Conservation (phyloP, 768 basidiomycete species). For the Lentinula edodes region DNA sequence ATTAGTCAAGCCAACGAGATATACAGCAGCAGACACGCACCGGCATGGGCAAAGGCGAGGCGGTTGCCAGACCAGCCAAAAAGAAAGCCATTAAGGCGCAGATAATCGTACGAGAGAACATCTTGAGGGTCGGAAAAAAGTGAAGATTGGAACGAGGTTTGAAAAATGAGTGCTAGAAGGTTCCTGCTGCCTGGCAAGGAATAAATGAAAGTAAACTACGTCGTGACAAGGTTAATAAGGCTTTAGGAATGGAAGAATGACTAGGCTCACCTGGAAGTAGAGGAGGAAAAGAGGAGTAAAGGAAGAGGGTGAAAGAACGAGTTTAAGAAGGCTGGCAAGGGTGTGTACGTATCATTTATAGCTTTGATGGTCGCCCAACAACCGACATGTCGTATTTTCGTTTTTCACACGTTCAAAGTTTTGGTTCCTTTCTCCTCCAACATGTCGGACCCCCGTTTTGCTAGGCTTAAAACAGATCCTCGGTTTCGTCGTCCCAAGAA, state of each 20-base stretch:
- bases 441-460: conserved; percentile 86
- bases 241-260: no score
- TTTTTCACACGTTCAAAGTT: not conserved
- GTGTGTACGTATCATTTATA: not conserved
- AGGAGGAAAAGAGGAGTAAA: conserved; percentile 10
- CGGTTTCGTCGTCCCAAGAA: conserved; percentile 85
- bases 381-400: not conserved
- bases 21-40: conserved; percentile 20
- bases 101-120: conserved; percentile 39
- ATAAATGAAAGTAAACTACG: conserved; percentile 17
- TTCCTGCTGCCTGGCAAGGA: conserved; percentile 9
- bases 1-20: conserved; percentile 13
- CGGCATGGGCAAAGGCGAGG: conserved; percentile 31
- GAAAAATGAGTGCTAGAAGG: conserved; percentile 9
- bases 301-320: conserved; percentile 10
- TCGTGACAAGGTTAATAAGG: no score
- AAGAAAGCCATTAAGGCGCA: conserved; percentile 32
- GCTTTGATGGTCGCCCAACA: not conserved
- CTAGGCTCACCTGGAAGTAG: not conserved
- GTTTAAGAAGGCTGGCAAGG: not conserved
- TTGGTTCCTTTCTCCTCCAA: conserved; percentile 1
- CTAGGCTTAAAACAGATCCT: conserved; percentile 83
- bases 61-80: conserved; percentile 39
- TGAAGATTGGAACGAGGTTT: conserved; percentile 10
- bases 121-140: conserved; percentile 22